Evolutionary conservation across 345 rosid genomes (phyloP).

Genomic region (Rhizophora apiculata): DNA sequence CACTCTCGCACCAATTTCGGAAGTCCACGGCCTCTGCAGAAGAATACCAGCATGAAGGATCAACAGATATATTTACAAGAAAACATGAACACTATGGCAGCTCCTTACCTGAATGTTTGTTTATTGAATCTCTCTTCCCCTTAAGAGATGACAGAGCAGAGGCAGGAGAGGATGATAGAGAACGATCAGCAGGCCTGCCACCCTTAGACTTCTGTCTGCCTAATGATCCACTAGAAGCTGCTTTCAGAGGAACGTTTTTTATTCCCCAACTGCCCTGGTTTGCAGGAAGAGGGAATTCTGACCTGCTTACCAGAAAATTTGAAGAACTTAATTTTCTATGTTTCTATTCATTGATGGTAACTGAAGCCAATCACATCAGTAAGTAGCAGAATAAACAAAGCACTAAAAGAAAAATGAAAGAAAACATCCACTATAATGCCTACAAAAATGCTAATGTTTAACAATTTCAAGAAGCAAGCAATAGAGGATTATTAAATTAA

Average conservation of each 20-base stretch:
- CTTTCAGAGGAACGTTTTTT: slow-evolving; percentile 60
- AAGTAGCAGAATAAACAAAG: background rate
- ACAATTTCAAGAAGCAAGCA: background rate
- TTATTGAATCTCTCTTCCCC: slow-evolving; percentile 55
- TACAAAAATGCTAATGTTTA: background rate
- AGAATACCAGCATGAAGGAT: slow-evolving; percentile 17
- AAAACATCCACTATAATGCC: background rate
- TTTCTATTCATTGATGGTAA: background rate
- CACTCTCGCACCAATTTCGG: slow-evolving; percentile 90
- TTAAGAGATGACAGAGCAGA: slow-evolving; percentile 45
- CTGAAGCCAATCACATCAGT: background rate
- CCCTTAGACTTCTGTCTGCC: slow-evolving; percentile 66
- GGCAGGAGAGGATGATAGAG: slow-evolving; percentile 51
- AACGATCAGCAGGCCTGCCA: slow-evolving; percentile 44
- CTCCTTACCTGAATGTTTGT: slow-evolving; percentile 62
- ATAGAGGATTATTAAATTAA: background rate
- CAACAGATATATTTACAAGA: background rate
- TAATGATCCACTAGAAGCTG: slow-evolving; percentile 41
- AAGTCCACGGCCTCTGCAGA: slow-evolving; percentile 87
- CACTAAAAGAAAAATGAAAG: background rate
- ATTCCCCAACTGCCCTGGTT: slow-evolving; percentile 69
- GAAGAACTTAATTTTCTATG: background rate
- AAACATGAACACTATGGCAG: background rate
- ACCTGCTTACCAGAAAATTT: slow-evolving; percentile 33
- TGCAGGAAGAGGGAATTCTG: slow-evolving; percentile 58